These are phyloP conservation scores for Fusarium buharicum DNA, from an alignment of 2,329 filamentous ascomycete genomes.

Conservation along the genomic window DNA sequence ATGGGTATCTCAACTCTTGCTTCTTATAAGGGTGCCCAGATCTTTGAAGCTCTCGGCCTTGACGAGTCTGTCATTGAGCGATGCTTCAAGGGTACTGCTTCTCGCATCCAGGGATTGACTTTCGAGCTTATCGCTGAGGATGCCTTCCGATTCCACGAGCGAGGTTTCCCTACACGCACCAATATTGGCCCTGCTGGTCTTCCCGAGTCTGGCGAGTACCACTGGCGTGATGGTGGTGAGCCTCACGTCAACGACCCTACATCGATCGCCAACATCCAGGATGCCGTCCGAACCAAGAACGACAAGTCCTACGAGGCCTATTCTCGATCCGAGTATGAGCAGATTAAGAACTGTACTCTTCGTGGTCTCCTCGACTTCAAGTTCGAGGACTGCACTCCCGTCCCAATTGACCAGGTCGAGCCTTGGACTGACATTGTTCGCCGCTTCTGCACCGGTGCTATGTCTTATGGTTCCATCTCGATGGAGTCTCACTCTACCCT, in stretches of 20 bases:
- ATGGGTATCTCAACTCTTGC: slow-evolving; percentile 98
- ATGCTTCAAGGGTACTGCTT: slow-evolving; percentile 94
- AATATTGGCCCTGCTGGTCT: slow-evolving; percentile 83
- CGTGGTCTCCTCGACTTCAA: slow-evolving; percentile 96
- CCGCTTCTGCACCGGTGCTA: slow-evolving; percentile 94
- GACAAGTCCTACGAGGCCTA: slow-evolving; percentile 99
- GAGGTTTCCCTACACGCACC: slow-evolving; percentile 84
- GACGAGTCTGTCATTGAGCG: slow-evolving; percentile 92
- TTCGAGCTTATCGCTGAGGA: slow-evolving; percentile 95
- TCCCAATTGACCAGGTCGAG: slow-evolving; percentile 96
- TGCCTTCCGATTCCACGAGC: slow-evolving; percentile 93
- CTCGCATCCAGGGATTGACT: slow-evolving; percentile 92
- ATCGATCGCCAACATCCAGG: slow-evolving; percentile 96
- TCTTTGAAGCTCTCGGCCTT: slow-evolving; percentile 94
- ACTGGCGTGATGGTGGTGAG: slow-evolving; percentile 97
- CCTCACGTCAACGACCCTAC: slow-evolving; percentile 94
- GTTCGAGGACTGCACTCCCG: slow-evolving; percentile 84
- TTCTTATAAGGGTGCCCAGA: slow-evolving; percentile 97
- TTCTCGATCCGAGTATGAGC: slow-evolving; percentile 90
- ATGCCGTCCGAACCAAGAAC: slow-evolving; percentile 95
- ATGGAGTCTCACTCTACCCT: slow-evolving; percentile 98
- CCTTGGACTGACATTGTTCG: slow-evolving; percentile 98
- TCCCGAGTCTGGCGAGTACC: slow-evolving; percentile 93
- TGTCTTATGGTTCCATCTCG: slow-evolving; percentile 98
- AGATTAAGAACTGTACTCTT: slow-evolving; percentile 95